Base-by-base conservation (phyloP, 2,329 filamentous ascomycete genomes). In the Cryphonectria nitschkei region DNA sequence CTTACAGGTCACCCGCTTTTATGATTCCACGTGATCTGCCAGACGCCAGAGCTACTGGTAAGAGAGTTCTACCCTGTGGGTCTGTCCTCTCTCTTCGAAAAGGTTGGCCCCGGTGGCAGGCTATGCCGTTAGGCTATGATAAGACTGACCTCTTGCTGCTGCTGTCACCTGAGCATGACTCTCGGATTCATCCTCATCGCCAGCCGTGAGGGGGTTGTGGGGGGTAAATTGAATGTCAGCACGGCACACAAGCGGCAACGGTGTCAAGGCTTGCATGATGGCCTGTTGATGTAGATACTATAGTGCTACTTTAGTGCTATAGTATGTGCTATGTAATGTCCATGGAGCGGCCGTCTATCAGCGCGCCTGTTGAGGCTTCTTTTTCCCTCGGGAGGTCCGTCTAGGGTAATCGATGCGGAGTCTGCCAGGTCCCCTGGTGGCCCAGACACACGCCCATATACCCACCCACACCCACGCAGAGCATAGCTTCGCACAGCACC, bases 351-450 rank as follows among this genome's bases (percentile, higher is more conserved):
- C 46, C 46, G 46, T 50, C 7, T n/a, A 50, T 50, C 46, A 50
- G 7, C 46, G 8, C 46, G 46, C 46, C 7, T 50, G 16, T 50
- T 46, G 43, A 46, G 22, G 46, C 22, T 50, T 50, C 19, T 50
- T 46, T 46, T 46, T 46, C 16, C 16, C 46, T n/a, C 46, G 46
- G 46, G 7, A 8, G n/a, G 26, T 58, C 54, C 4, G 14, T 29
- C 26, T 32, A 16, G 29, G 60, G 69, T 61, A 46, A 70, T 46
- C 65, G 61, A 71, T 71, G 69, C 69, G 66, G 64, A 61, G 61
- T 39, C 22, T 68, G 58, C 66, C 41, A 60, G 60, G 52, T 22
- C 60, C 46, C 19, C 37, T 41, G 54, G 14, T 58, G 14, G 56
- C 9, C 46, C 46, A 50, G 46, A 50, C 46, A 50, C 5, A 50